Evolutionary conservation across 1,284 basidiomycete species (phyloP).

Genomic region (Violaceomyces palustris): DNA sequence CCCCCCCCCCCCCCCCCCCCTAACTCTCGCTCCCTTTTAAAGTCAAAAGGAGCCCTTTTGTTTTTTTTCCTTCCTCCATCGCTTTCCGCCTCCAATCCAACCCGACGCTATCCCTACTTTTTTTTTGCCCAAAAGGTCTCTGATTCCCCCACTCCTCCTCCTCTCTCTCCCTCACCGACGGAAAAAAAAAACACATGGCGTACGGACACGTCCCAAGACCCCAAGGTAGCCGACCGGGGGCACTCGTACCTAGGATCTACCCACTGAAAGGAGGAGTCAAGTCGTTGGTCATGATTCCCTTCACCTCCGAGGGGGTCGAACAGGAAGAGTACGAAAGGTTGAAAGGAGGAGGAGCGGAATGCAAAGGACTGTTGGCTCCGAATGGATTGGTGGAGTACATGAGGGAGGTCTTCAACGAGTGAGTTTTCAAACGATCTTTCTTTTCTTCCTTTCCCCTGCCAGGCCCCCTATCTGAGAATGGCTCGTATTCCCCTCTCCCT

Average conservation of each 20-base stretch:
- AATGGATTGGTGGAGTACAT: constrained; percentile 13
- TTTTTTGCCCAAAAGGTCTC: no score
- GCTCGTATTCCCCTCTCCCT: not conserved
- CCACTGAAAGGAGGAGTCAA: constrained; percentile 14
- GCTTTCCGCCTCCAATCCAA: no score
- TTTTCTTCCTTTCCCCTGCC: not conserved
- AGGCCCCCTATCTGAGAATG: not conserved
- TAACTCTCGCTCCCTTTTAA: no score
- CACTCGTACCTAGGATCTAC: constrained; percentile 25
- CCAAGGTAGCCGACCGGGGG: constrained; percentile 15
- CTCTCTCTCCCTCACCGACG: not conserved
- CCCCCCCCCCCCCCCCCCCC: no score
- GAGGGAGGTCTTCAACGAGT: constrained; percentile 21
- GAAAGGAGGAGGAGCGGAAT: not conserved
- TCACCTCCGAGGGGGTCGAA: constrained; percentile 13
- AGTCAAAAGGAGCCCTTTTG: no score
- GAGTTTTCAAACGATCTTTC: not conserved
- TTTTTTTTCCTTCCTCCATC: no score
- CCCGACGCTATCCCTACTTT: no score
- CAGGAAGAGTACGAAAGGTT: constrained; percentile 2
- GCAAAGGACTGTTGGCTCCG: constrained; percentile 4
- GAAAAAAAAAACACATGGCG: constrained; percentile 12
- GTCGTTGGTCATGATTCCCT: constrained; percentile 18
- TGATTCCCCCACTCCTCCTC: no score
- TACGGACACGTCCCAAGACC: constrained; percentile 34